phyloP scores from a whole-genome alignment of 495 filamentous ascomycete genomes.

The Letharia columbiana region DNA sequence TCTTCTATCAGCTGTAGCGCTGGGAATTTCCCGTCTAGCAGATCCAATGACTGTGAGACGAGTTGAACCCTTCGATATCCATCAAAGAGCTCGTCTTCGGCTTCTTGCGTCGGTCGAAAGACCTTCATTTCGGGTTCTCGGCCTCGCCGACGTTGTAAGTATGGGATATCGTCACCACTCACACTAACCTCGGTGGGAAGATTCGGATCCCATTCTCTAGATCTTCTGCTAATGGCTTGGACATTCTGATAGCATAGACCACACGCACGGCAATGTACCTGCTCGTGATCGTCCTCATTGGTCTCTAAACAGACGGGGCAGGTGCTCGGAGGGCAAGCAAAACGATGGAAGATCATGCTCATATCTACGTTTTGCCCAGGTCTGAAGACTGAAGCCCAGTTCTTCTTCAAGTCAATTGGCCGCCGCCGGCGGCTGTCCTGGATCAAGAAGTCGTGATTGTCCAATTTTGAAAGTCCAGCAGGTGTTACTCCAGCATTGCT shows the following conservation, averaged over 20 bases:
- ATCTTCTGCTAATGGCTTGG: slow-evolving; percentile 18
- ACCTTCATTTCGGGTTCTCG: slow-evolving; percentile 14
- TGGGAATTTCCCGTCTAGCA: slow-evolving; percentile 18
- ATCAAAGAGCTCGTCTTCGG: slow-evolving; percentile 16
- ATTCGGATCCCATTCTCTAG: slow-evolving; percentile 13
- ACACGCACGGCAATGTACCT: slow-evolving; percentile 14
- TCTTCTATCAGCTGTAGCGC: slow-evolving; percentile 21
- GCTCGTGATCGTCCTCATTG: slow-evolving; percentile 19
- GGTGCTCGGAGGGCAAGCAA: slow-evolving; percentile 20
- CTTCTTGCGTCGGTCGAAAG: slow-evolving; percentile 15
- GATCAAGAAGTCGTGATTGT: slow-evolving; percentile 22
- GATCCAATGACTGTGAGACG: slow-evolving; percentile 21
- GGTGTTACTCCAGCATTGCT: slow-evolving; percentile 18
- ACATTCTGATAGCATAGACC: slow-evolving; percentile 21
- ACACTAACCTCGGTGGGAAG: slow-evolving; percentile 3
- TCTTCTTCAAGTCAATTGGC: slow-evolving; percentile 17
- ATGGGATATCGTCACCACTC: slow-evolving; percentile 19
- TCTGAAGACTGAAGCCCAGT: slow-evolving; percentile 19
- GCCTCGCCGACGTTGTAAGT: slow-evolving; percentile 14
- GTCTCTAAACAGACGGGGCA: slow-evolving; percentile 21
- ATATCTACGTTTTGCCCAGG: slow-evolving; percentile 28
- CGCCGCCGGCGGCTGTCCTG: slow-evolving; percentile 21
- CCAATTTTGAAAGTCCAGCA: slow-evolving; percentile 21
- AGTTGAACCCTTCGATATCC: slow-evolving; percentile 22
- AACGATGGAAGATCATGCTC: slow-evolving; percentile 27